These are phyloP conservation scores for Neurospora tetraspora DNA, from an alignment of 495 filamentous ascomycete genomes.

Conservation along the genomic window DNA sequence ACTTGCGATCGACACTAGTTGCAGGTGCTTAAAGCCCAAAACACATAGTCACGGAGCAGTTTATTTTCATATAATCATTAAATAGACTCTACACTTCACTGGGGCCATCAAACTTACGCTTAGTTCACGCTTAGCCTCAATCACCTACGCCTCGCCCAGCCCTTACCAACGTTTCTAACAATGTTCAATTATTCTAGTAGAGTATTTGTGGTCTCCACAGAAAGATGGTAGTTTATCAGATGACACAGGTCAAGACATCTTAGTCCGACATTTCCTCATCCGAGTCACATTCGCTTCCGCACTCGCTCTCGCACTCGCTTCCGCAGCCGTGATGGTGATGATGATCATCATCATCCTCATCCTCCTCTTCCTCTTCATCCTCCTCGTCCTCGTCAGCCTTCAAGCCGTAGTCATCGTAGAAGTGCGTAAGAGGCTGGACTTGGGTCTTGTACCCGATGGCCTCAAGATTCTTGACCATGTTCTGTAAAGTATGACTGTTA, in stretches of 20 bases:
- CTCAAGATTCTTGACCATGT: slow-evolving; percentile 59
- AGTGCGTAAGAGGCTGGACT: slow-evolving; percentile 63
- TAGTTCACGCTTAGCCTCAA: neutral
- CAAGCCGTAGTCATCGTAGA: slow-evolving; percentile 87
- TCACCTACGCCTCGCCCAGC: neutral
- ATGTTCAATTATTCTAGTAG: neutral
- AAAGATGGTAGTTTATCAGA: neutral
- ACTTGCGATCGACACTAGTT: neutral
- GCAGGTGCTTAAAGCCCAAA: neutral
- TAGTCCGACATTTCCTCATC: neutral
- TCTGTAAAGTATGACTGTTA: slow-evolving; percentile 33
- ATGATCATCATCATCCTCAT: slow-evolving; percentile 43
- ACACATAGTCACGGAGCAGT: neutral
- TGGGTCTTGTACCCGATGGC: slow-evolving; percentile 68
- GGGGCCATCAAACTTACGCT: neutral
- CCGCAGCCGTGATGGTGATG: neutral
- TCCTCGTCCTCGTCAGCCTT: slow-evolving; percentile 58
- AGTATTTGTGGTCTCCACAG: neutral
- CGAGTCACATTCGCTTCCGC: neutral
- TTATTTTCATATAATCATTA: neutral
- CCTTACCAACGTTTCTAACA: neutral
- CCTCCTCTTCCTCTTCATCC: slow-evolving; percentile 55
- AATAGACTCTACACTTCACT: neutral
- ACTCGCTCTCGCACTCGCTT: neutral
- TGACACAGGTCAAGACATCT: neutral